phyloP scores from a whole-genome alignment of 2,329 filamentous ascomycete genomes.

The Cryphonectria nitschkei region DNA sequence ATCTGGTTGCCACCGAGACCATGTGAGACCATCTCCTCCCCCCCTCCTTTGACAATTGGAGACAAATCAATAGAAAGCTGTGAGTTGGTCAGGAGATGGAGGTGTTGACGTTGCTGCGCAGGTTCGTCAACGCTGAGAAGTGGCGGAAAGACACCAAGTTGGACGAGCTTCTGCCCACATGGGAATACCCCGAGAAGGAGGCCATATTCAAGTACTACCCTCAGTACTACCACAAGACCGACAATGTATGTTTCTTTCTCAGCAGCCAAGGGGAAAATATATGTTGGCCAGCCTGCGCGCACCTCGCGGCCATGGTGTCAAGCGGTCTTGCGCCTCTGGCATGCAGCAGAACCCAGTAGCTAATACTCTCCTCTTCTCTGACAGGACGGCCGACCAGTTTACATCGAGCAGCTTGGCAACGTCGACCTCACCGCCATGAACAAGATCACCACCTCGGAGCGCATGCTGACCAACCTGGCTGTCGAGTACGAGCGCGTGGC shows the following conservation, averaged over 20 bases:
- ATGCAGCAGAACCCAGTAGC: neutral
- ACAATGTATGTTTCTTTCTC: slow-evolving; percentile 62
- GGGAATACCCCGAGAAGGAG: slow-evolving; percentile 85
- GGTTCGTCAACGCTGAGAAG: slow-evolving; percentile 88
- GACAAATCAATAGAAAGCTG: neutral
- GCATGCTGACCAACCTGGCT: slow-evolving; percentile 95
- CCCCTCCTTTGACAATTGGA: neutral
- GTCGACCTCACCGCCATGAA: slow-evolving; percentile 89
- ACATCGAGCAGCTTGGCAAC: slow-evolving; percentile 94
- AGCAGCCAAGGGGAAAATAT: neutral
- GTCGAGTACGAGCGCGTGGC: slow-evolving; percentile 97
- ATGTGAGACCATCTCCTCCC: slow-evolving; percentile 67
- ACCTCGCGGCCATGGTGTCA: neutral
- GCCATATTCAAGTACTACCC: slow-evolving; percentile 90
- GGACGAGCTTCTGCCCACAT: slow-evolving; percentile 77
- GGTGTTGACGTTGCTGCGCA: slow-evolving; percentile 42
- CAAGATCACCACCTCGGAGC: slow-evolving; percentile 88
- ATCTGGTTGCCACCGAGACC: slow-evolving; percentile 78
- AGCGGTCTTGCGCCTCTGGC: neutral
- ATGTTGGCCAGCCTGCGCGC: neutral
- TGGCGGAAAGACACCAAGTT: slow-evolving; percentile 89
- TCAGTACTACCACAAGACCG: slow-evolving; percentile 98
- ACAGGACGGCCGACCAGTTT: slow-evolving; percentile 93
- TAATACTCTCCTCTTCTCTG: neutral
- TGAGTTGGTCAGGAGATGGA: neutral